Evolutionary conservation across 176 grass and related monocot species (phyloP), one percentile per base, ranked within the genome.

Genomic region (Aegilops tauschii): DNA sequence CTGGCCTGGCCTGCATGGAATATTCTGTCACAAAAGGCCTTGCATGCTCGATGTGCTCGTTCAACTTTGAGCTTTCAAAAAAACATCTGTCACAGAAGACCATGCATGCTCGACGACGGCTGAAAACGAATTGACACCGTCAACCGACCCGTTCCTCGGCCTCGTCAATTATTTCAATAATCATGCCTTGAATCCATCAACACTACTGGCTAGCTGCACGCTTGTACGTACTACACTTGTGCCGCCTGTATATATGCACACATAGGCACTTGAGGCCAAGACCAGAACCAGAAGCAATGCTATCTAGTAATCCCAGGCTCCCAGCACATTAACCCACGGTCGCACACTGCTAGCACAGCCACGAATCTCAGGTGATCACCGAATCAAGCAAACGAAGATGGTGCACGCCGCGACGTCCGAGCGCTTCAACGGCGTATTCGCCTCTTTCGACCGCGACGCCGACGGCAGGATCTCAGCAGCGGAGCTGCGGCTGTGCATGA

Each of bases 401-500:
- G 45, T 20, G 27, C 44, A 32, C 16, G 8, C 16, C 8, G 4
- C 73, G 27, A 54, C 75, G 21, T n/a, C 65, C 32, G 77, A 84
- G 3, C 8, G 23, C 42, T 75, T 87, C 5, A 49, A 63, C 73
- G 32, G 73, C 9, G 8, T 90, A 1, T 90, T 90, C 79, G 36
- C 62, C 3, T 39, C 52, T 1, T 79, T 86, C 10, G 88, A 83
- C 71, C 28, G 23, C 9, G 65, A 90, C 72, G 71, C 37, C 71
- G 79, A 90, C 64, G 72, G 83, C 31, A 82, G 28, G 88, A 69
- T 90, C 88, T 82, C 78, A 0, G 45, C 47, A 5, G 2, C 9
- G 20, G 83, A 90, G 78, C 88, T 90, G 28, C 78, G 52, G 6
- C 13, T 23, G 13, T 81, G 77, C 63, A 77, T 82, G 72, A 78